Base-by-base conservation (phyloP, 768 basidiomycete species). In the Mycena floridula region DNA sequence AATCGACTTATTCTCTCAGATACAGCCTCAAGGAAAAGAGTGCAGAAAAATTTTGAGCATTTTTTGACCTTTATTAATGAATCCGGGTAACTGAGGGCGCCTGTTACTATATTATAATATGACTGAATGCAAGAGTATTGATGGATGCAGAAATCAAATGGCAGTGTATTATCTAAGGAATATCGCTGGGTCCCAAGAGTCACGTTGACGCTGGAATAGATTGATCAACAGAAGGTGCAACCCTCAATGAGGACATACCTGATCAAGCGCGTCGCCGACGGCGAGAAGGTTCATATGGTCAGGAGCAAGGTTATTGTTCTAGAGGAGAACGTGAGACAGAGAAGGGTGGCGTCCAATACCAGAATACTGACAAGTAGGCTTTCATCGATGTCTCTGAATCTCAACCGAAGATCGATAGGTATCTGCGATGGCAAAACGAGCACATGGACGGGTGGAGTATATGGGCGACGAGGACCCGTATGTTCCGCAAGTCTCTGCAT, bases 271-370 rank as follows among this genome's bases (percentile, higher is more conserved):
- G 32, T 85, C 80, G 4, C 57, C 40, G 9, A 65, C 66, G 7
- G 82, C 70, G 12, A 90, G 54, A 18, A 90, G 61, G 55, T 89
- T 85, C 85, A 90, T 89, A 52, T 89, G 83, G 50, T 87, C 79
- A 7, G 85, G 85, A 24, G 76, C 60, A 18, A 76, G 67, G 23
- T 65, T 73, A 21, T 73, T 64, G 41, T 79, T 77, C 77, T 77
- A 52, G 13, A 43, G 9, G 50, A 49, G 39, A 40, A 9, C 26
- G 32, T 39, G 21, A 28, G 25, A 38, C 3, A 54, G 43, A 15
- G 37, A 5, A 12, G 24, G 30, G 12, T 11, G 27, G 43, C 25
- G 37, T 23, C 37, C 36, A 38, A n/a, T 38, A 23, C 44, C 40
- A 39, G 40, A 25, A 40, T 20, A 64, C 79, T 50, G 45, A 85